Percentiles rank a stretch among this genome's conserved stretches.
phyloP scores from a whole-genome alignment of 2,329 filamentous ascomycete species.

The Aspergillus tanneri region DNA sequence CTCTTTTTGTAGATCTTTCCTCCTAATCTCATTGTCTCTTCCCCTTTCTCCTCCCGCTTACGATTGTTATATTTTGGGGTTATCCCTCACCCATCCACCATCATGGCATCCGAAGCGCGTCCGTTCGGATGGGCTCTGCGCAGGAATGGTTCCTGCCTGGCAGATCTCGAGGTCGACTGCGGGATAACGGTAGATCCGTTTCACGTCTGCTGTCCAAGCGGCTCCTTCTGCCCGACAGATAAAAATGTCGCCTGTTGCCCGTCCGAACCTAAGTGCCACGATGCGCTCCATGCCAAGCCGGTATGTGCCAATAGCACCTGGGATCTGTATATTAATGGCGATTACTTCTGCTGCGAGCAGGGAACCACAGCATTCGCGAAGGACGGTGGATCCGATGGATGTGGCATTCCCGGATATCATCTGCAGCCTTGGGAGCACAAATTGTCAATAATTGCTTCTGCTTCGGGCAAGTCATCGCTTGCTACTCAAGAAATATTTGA shows the following conservation, averaged over 20 bases:
- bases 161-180: background rate
- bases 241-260: slow-evolving; percentile 6
- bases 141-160: slow-evolving; percentile 1
- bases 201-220: slow-evolving; percentile 1
- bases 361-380: background rate
- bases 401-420: background rate
- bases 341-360: slow-evolving; percentile 3
- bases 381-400: background rate
- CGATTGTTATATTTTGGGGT: too few species aligned
- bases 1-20: too few species aligned
- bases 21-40: too few species aligned
- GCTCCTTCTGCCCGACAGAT: background rate
- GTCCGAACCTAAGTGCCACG: background rate
- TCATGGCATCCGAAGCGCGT: too few species aligned
- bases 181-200: background rate
- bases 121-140: slow-evolving; percentile 1
- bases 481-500: too few species aligned
- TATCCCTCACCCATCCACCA: too few species aligned
- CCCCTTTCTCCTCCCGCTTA: too few species aligned
- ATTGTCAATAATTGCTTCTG: background rate
- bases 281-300: background rate
- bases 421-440: background rate
- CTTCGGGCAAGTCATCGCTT: background rate
- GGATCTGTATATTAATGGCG: slow-evolving; percentile 2
- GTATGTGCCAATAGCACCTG: slow-evolving; percentile 1